phyloP scores from a whole-genome alignment of 306 rosid species.

The Vigna hirtella region DNA sequence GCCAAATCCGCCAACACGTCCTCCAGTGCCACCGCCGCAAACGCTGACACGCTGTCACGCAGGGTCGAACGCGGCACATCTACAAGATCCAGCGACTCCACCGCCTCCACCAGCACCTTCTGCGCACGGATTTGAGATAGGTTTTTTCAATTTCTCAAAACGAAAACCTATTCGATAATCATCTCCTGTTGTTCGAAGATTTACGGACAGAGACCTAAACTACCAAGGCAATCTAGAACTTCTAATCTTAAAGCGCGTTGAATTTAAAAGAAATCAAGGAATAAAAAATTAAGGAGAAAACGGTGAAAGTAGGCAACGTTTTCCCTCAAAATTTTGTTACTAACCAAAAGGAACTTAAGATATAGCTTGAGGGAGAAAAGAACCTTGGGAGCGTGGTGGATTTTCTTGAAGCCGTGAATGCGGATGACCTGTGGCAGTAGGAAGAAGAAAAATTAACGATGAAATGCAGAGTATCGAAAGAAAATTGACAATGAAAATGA shows the following conservation, averaged over 20 bases:
- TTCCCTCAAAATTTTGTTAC: constrained; percentile 18
- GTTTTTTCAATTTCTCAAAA: background rate
- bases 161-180: background rate
- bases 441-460: background rate
- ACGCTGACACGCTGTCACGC: constrained; percentile 52
- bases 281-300: background rate
- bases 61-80: constrained; percentile 75
- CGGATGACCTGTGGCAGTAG: constrained; percentile 53
- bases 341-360: constrained; percentile 6
- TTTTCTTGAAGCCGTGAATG: constrained; percentile 80
- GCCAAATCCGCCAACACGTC: constrained; percentile 65
- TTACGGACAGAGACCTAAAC: background rate
- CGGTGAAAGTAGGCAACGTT: background rate
- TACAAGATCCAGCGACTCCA: constrained; percentile 55
- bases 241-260: background rate
- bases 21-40: constrained; percentile 49
- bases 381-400: constrained; percentile 64
- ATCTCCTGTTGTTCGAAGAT: background rate
- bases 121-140: constrained; percentile 38
- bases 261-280: background rate
- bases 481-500: background rate
- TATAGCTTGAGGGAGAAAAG: background rate
- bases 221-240: background rate
- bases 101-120: constrained; percentile 61
- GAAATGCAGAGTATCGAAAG: background rate